Percentiles rank a stretch among this genome's conserved stretches.
Evolutionary conservation across 306 rosid genomes (phyloP).

Genomic region (Vigna hirtella): DNA sequence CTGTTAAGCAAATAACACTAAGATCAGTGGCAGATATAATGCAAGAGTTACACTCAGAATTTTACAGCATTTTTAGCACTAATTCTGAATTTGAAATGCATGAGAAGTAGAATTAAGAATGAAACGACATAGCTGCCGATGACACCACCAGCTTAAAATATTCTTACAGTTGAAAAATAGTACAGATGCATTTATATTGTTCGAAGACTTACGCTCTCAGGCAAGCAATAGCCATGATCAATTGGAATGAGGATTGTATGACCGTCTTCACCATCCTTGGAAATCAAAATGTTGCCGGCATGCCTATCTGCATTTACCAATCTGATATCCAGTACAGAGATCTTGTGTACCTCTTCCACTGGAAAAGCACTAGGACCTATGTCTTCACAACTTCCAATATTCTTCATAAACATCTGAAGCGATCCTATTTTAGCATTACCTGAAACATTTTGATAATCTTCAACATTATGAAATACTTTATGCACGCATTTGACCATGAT

Average conservation of each 20-base stretch:
- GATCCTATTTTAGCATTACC: conserved; percentile 61
- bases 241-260: conserved; percentile 62
- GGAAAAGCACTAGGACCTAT: conserved; percentile 70
- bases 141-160: conserved; percentile 35
- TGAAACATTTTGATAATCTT: conserved; percentile 49
- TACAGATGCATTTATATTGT: conserved; percentile 9
- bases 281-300: conserved; percentile 66
- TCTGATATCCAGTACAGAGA: conserved; percentile 68
- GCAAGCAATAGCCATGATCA: conserved; percentile 73
- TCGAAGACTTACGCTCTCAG: conserved; percentile 59
- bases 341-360: conserved; percentile 69
- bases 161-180: conserved; percentile 1
- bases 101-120: conserved; percentile 27
- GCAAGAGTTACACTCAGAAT: conserved; percentile 11
- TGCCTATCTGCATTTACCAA: conserved; percentile 78
- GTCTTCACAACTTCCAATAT: conserved; percentile 71
- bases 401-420: conserved; percentile 63
- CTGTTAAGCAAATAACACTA: too few relatives aligned
- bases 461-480: conserved; percentile 59
- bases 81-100: conserved; percentile 28
- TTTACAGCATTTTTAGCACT: conserved; percentile 6
- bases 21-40: conserved; percentile 4
- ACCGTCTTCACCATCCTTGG: conserved; percentile 52
- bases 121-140: background rate
- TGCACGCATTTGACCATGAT: conserved; percentile 62